Conservation (phyloP, 2,329 filamentous ascomycete genomes). For the Claviceps cyperi region DNA sequence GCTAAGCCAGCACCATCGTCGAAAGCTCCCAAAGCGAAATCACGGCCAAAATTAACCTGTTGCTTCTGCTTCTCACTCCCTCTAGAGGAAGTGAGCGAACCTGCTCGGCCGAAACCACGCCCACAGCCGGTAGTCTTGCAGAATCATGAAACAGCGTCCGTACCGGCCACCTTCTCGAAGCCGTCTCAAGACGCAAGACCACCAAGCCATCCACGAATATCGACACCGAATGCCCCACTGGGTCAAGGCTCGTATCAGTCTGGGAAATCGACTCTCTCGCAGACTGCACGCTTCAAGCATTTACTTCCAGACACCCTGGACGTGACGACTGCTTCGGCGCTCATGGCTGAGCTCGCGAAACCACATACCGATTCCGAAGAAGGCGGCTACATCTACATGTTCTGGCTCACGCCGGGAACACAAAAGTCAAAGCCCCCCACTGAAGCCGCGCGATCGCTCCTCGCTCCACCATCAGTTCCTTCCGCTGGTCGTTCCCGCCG, state of each 20-base stretch:
- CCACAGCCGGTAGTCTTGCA: constrained; percentile 24
- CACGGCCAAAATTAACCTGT: constrained; percentile 21
- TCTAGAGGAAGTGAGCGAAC: constrained; percentile 26
- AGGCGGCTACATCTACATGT: constrained; percentile 94
- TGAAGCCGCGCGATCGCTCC: constrained; percentile 44
- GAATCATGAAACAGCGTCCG: constrained; percentile 19
- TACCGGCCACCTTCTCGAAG: constrained; percentile 7
- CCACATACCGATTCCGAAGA: constrained; percentile 54
- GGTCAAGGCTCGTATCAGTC: constrained; percentile 17
- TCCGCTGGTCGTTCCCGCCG: constrained; percentile 25
- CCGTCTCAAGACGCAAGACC: neutral
- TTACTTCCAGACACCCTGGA: constrained; percentile 56
- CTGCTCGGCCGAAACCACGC: constrained; percentile 14
- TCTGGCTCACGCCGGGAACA: constrained; percentile 69
- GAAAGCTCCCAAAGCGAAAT: constrained; percentile 10
- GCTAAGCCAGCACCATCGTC: constrained; percentile 13
- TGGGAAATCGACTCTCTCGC: constrained; percentile 18
- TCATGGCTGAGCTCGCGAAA: constrained; percentile 65
- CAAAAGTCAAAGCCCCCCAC: constrained; percentile 38
- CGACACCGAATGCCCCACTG: constrained; percentile 12
- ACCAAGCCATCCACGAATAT: neutral
- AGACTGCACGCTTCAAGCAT: constrained; percentile 18
- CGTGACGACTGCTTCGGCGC: constrained; percentile 51
- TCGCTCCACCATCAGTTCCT: constrained; percentile 32
- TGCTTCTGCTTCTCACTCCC: constrained; percentile 42